Base-by-base conservation (phyloP, 768 basidiomycete genomes). In the Trametes elegans region DNA sequence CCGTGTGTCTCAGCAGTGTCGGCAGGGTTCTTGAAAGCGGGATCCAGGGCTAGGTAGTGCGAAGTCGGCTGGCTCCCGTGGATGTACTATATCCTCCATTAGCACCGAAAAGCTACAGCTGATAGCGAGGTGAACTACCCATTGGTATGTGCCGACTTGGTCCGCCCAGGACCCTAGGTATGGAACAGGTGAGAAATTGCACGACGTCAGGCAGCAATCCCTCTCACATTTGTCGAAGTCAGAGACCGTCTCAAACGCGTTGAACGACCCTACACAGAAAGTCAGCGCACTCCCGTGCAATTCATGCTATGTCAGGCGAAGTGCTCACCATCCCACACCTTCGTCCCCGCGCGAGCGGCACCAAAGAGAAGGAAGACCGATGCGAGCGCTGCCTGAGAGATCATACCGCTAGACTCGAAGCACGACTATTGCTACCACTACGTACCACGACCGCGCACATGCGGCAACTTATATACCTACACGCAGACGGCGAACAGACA, bases 21-120 rank as follows among this genome's bases (percentile, higher is more conserved):
- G 10, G 81, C 82, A 1, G 83, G 83, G 66, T 84, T 84, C 68
- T 84, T 82, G 74, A 76, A 83, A 18, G 70, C 62, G 1, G 81
- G 67, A 32, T 70, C 72, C 39, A 83, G 67, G 10, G 73, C 76
- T 44, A 85, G 73, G 68, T 84, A 85, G 39, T 73, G 65, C 23
- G 79, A 79, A 2, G 82, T 82, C 11, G 77, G 67, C 47, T 71
- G 66, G 48, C 66, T 73, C 35, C 83, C 83, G 54, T 85, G 81
- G 63, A 85, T 85, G 66, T 74, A 74, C 69, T 68, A 36, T 34
- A 21, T 7, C 13, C 18, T 1, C 24, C 14, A 29, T 46, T n/a
- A 34, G 47, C 14, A 28, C 3, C 9, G 5, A 5, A 27, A 39
- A 13, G 14, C 28, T 8, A 19, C 35, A 49, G 11, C 9, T 2